Percentiles rank a stretch among this genome's conserved stretches.
Conservation (phyloP, 2,329 filamentous ascomycete genomes). For the Verticillium albo-atrum region DNA sequence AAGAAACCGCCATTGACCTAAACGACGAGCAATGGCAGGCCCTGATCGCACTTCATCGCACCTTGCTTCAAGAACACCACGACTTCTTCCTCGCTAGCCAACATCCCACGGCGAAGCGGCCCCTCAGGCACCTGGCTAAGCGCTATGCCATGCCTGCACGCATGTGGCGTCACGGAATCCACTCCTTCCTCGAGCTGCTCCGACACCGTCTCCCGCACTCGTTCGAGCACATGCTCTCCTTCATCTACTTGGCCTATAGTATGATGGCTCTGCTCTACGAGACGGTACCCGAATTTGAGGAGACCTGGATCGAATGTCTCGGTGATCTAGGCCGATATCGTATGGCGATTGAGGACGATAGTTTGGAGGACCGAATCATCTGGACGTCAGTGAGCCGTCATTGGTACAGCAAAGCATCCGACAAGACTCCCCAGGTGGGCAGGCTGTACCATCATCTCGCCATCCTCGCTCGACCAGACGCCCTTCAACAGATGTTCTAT, state of each 20-base stretch:
- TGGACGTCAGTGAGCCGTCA: conserved; percentile 77
- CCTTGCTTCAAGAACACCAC: conserved; percentile 75
- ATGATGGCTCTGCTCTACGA: conserved; percentile 88
- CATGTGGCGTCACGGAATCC: conserved; percentile 94
- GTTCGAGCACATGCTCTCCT: conserved; percentile 84
- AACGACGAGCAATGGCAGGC: conserved; percentile 77
- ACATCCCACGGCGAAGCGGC: conserved; percentile 70
- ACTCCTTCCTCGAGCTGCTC: conserved; percentile 75
- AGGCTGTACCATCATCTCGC: conserved; percentile 86
- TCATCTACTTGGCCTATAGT: conserved; percentile 83
- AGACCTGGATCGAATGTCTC: conserved; percentile 91
- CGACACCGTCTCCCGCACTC: conserved; percentile 70
- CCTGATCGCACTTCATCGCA: conserved; percentile 75
- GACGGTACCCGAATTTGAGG: conserved; percentile 74
- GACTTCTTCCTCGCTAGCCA: conserved; percentile 86
- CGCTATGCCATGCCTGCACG: conserved; percentile 90
- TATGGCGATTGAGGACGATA: conserved; percentile 88
- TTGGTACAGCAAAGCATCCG: conserved; percentile 82
- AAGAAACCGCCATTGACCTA: conserved; percentile 25
- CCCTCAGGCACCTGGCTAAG: conserved; percentile 62
- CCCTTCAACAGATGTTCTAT: conserved; percentile 66
- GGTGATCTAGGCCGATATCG: conserved; percentile 79
- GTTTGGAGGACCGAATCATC: conserved; percentile 67
- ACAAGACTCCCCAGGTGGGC: conserved; percentile 70
- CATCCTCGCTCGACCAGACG: conserved; percentile 67